These are phyloP conservation scores for Colletotrichum tanaceti DNA, from an alignment of 2,329 filamentous ascomycete genomes.

Conservation along the genomic window DNA sequence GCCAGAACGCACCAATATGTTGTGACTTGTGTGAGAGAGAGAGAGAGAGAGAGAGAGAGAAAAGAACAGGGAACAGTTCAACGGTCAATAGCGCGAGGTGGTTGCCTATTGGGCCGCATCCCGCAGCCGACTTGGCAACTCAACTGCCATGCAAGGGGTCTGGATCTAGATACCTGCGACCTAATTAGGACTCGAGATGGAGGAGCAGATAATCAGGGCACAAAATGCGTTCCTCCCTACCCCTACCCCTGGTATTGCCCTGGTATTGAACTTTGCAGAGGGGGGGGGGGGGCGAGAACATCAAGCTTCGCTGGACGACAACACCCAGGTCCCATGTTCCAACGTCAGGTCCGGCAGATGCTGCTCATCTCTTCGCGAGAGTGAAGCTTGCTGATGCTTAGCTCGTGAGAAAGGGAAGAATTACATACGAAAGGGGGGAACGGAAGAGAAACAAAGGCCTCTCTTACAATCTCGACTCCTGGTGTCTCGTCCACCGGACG, in stretches of 20 bases:
- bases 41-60: too few species aligned
- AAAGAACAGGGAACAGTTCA: background rate
- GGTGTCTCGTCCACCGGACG: background rate
- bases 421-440: too few species aligned
- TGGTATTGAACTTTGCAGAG: too few species aligned
- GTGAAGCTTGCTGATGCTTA: background rate
- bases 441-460: conserved; percentile 1
- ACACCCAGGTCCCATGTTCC: too few species aligned
- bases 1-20: too few species aligned
- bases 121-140: background rate
- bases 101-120: background rate
- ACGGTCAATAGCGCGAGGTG: background rate
- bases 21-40: too few species aligned
- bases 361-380: background rate
- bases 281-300: too few species aligned
- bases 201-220: background rate
- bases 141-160: background rate
- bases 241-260: too few species aligned
- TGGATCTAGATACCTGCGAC: background rate
- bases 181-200: too few species aligned
- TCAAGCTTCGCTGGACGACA: background rate
- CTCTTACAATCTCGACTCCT: background rate
- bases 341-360: conserved; percentile 6
- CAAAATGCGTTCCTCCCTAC: background rate
- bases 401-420: too few species aligned